phyloP scores from a whole-genome alignment of 805 yeast genomes.

The Hanseniaspora occidentalis region DNA sequence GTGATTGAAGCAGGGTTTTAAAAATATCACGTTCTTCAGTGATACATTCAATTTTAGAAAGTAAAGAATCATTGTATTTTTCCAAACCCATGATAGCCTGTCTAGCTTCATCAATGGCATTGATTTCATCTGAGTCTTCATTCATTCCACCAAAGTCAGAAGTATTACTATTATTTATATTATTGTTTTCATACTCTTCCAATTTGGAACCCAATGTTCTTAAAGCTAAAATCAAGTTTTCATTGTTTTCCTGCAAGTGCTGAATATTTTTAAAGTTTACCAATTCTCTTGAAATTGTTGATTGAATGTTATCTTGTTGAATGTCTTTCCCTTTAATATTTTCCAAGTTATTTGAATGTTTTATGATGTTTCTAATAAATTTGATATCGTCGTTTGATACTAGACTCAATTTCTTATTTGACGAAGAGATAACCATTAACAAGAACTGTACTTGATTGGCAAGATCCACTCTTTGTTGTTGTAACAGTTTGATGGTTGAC shows the following conservation, averaged over 20 bases:
- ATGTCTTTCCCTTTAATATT: slow-evolving; percentile 44
- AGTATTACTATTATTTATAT: neutral
- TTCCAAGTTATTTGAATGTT: slow-evolving; percentile 17
- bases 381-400: slow-evolving; percentile 51
- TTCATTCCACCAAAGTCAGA: slow-evolving; percentile 6
- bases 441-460: slow-evolving; percentile 74
- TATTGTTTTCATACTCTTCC: slow-evolving; percentile 42
- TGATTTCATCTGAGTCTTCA: slow-evolving; percentile 29
- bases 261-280: slow-evolving; percentile 54
- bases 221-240: slow-evolving; percentile 53
- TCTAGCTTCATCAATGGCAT: slow-evolving; percentile 49
- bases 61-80: slow-evolving; percentile 40
- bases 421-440: slow-evolving; percentile 51
- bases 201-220: slow-evolving; percentile 61
- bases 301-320: too few species aligned
- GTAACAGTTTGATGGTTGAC: slow-evolving; percentile 29
- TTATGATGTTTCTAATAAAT: slow-evolving; percentile 42
- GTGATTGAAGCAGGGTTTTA: slow-evolving; percentile 16
- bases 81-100: slow-evolving; percentile 54
- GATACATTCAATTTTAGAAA: slow-evolving; percentile 39
- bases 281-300: slow-evolving; percentile 57
- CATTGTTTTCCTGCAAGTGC: slow-evolving; percentile 64
- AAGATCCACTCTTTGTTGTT: slow-evolving; percentile 54
- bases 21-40: slow-evolving; percentile 62
- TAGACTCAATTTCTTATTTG: slow-evolving; percentile 37